A percentile compares a stretch with the other conserved stretches of the same genome.
phyloP scores from a whole-genome alignment of 1,284 basidiomycete species.

The Flammula alnicola region DNA sequence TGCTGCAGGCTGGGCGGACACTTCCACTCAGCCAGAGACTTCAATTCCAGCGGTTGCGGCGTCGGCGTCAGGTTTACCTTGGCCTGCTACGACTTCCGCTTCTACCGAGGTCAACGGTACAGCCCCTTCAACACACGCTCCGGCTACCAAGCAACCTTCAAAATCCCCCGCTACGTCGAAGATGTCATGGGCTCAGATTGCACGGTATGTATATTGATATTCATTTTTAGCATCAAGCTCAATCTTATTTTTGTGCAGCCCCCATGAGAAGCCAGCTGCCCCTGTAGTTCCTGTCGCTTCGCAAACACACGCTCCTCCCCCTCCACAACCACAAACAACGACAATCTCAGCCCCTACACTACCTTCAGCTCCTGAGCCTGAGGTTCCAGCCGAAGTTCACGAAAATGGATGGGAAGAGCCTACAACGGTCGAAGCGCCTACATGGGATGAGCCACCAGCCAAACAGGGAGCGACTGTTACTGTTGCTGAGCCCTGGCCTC shows the following conservation, averaged over 20 bases:
- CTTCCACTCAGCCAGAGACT: too few species aligned
- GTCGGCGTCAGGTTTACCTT: too few species aligned
- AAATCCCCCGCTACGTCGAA: slow-evolving; percentile 73
- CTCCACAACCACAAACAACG: slow-evolving; percentile 32
- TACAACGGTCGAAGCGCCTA: slow-evolving; percentile 69
- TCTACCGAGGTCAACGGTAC: slow-evolving; percentile 29
- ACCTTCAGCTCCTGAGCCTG: slow-evolving; percentile 29
- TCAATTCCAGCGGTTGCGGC: too few species aligned
- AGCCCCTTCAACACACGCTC: slow-evolving; percentile 26
- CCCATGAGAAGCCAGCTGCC: slow-evolving; percentile 59
- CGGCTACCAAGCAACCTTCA: slow-evolving; percentile 31
- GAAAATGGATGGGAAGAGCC: slow-evolving; percentile 71
- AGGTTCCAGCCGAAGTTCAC: slow-evolving; percentile 29
- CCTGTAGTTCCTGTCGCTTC: slow-evolving; percentile 40
- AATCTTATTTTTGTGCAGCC: slow-evolving; percentile 35
- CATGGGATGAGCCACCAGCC: slow-evolving; percentile 62
- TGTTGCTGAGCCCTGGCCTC: slow-evolving; percentile 46
- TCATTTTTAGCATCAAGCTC: slow-evolving; percentile 3
- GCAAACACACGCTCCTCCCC: slow-evolving; percentile 24
- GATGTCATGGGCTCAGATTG: slow-evolving; percentile 82
- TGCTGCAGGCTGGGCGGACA: too few species aligned
- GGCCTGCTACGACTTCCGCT: slow-evolving; percentile 28
- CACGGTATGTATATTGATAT: slow-evolving; percentile 51
- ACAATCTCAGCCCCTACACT: slow-evolving; percentile 32
- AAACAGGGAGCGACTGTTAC: slow-evolving; percentile 35